These are phyloP conservation scores for Beauveria sp. DNA, from an alignment of 2,329 filamentous ascomycete genomes.

Conservation along the genomic window DNA sequence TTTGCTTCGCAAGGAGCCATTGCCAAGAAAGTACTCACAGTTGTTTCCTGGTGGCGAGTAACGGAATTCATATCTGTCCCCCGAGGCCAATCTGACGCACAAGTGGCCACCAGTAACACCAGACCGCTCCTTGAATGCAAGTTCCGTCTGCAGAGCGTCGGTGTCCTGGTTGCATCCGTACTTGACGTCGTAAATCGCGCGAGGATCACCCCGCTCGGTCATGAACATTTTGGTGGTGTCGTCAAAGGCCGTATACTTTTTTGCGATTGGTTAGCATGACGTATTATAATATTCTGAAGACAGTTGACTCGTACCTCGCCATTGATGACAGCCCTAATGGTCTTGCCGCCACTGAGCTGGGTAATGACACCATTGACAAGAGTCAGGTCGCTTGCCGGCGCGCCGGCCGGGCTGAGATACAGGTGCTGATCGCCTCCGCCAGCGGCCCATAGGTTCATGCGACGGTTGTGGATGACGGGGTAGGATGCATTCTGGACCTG, in stretches of 20 bases:
- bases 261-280: not conserved
- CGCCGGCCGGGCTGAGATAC: slow-evolving; percentile 31
- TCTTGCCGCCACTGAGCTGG: slow-evolving; percentile 14
- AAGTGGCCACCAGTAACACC: slow-evolving; percentile 28
- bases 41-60: slow-evolving; percentile 33
- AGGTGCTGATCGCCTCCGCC: slow-evolving; percentile 33
- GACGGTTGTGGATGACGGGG: slow-evolving; percentile 28
- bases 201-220: slow-evolving; percentile 35
- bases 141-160: slow-evolving; percentile 30
- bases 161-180: slow-evolving; percentile 35
- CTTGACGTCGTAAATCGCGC: slow-evolving; percentile 31
- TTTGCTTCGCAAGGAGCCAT: not conserved
- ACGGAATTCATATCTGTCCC: slow-evolving; percentile 32
- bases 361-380: slow-evolving; percentile 32
- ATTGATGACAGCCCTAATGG: slow-evolving; percentile 35
- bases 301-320: slow-evolving; percentile 28
- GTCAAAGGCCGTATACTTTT: slow-evolving; percentile 32
- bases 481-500: slow-evolving; percentile 30
- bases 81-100: slow-evolving; percentile 30
- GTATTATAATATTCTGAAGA: not conserved
- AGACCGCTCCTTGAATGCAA: slow-evolving; percentile 26
- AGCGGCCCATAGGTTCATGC: slow-evolving; percentile 27
- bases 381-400: slow-evolving; percentile 27
- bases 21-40: slow-evolving; percentile 18
- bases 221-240: slow-evolving; percentile 42